phyloP scores from a whole-genome alignment of 2,329 filamentous ascomycete species.

The Paecilomyces variotii region DNA sequence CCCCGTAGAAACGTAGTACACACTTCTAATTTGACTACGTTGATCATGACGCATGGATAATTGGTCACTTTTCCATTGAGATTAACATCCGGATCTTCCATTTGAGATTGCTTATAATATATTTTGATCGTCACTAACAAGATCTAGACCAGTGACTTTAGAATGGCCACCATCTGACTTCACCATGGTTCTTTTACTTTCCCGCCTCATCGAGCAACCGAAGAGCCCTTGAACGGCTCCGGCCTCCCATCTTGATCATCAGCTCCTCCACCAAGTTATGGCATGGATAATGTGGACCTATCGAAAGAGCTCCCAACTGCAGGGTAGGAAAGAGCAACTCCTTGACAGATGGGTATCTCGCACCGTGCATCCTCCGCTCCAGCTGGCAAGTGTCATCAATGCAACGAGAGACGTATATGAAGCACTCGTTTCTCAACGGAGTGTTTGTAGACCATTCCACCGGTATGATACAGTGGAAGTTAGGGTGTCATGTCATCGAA shows the following conservation, averaged over 20 bases:
- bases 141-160: neutral
- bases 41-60: neutral
- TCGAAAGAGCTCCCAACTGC: neutral
- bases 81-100: neutral
- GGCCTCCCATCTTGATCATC: neutral
- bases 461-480: no score
- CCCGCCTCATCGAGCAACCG: neutral
- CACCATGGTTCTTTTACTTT: neutral
- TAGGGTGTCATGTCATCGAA: no score
- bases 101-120: neutral
- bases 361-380: neutral
- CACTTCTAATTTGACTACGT: neutral
- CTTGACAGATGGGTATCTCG: neutral
- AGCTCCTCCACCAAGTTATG: neutral
- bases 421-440: no score
- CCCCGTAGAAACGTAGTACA: neutral
- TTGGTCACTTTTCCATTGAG: neutral
- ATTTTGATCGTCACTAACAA: neutral
- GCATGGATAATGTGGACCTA: neutral
- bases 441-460: no score
- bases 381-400: no score
- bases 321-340: neutral
- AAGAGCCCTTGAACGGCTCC: neutral
- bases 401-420: no score
- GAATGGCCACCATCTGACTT: neutral